Evolutionary conservation across 225 moss, liverwort and hornwort genomes (phyloP).

Genomic region (Asterella californica): DNA sequence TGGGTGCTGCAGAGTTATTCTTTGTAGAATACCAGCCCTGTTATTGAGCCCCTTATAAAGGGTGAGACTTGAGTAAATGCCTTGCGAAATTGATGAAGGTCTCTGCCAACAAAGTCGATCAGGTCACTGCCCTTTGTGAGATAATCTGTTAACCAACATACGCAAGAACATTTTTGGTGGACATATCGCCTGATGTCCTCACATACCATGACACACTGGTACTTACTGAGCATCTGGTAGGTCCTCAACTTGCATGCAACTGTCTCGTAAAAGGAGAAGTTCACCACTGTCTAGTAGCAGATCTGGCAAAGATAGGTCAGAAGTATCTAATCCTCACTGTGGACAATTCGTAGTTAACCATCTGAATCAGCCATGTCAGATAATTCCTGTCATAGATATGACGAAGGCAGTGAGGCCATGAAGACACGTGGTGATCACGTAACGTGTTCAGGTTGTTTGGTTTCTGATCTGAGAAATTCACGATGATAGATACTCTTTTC

Average conservation of each 20-base stretch:
- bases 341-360: constrained; percentile 14
- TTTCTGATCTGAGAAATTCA: constrained; percentile 19
- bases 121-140: constrained; percentile 26
- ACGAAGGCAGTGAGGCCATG: constrained; percentile 13
- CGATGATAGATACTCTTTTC: constrained; percentile 13
- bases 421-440: constrained; percentile 19
- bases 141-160: constrained; percentile 24
- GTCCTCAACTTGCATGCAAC: constrained; percentile 18
- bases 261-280: constrained; percentile 11
- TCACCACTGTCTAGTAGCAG: constrained; percentile 17
- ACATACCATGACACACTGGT: constrained; percentile 15
- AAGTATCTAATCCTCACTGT: neutral
- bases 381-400: constrained; percentile 9
- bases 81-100: constrained; percentile 26
- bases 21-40: constrained; percentile 29
- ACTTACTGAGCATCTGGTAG: constrained; percentile 29
- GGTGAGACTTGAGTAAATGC: constrained; percentile 26
- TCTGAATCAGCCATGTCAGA: constrained; percentile 23
- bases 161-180: constrained; percentile 24
- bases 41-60: constrained; percentile 23
- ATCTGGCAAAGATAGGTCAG: neutral
- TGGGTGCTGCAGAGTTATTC: constrained; percentile 30
- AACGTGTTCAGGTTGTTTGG: constrained; percentile 17
- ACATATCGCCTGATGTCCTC: constrained; percentile 24
- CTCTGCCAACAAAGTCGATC: constrained; percentile 22